Conservation (phyloP, 345 rosid genomes). For the Linum trigynum region DNA sequence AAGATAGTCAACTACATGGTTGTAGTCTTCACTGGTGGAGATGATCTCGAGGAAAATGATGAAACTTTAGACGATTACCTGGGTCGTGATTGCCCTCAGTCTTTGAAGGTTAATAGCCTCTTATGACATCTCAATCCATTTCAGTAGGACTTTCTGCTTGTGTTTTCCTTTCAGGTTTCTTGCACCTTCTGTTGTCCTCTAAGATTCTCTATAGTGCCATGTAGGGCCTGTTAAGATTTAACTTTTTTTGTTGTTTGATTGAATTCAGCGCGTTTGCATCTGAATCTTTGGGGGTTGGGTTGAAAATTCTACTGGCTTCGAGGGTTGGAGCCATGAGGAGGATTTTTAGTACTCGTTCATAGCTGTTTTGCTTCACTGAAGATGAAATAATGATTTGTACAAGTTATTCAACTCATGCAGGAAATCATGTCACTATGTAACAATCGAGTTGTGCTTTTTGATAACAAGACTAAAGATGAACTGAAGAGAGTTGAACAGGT, state of each 20-base stretch:
- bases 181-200: background rate
- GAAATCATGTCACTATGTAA: conserved; percentile 51
- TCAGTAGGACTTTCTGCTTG: too few species aligned
- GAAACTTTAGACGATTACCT: conserved; percentile 68
- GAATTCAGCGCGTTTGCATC: background rate
- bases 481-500: conserved; percentile 48
- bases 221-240: background rate
- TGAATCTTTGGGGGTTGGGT: background rate
- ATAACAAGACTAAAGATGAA: conserved; percentile 67
- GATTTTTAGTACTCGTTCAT: too few species aligned
- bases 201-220: background rate
- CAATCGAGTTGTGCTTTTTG: conserved; percentile 55
- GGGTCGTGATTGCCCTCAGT: conserved; percentile 55
- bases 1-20: conserved; percentile 71
- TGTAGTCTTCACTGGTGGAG: conserved; percentile 86
- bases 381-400: background rate
- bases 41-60: conserved; percentile 73
- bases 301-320: background rate
- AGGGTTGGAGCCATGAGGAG: too few species aligned
- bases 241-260: background rate
- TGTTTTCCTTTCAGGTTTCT: background rate
- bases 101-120: conserved; percentile 46
- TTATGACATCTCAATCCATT: too few species aligned
- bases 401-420: conserved; percentile 21
- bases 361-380: background rate